These are phyloP conservation scores for Inga oerstediana DNA, from an alignment of 306 rosid genomes.

Conservation along the genomic window DNA sequence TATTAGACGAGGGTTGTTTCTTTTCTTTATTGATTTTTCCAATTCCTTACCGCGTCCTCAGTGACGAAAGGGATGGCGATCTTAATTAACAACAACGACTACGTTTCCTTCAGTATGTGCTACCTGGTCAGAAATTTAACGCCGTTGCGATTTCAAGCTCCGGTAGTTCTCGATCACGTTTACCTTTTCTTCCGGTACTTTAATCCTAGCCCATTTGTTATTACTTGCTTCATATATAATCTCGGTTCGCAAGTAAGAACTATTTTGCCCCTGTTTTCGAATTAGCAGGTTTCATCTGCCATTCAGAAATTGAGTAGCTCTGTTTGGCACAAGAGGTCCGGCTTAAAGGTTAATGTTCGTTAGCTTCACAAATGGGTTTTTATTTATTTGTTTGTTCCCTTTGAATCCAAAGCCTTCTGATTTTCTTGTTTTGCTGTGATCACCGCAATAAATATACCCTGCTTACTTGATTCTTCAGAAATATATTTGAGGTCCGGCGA, in stretches of 20 bases:
- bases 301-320: not conserved
- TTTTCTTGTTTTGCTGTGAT: slow-evolving; percentile 34
- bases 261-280: not conserved
- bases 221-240: not conserved
- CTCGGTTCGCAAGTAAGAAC: slow-evolving; percentile 21
- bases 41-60: not conserved
- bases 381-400: not conserved
- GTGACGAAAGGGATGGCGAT: slow-evolving; percentile 47
- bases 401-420: slow-evolving; percentile 19
- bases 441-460: slow-evolving; percentile 38
- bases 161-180: slow-evolving; percentile 1
- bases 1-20: not conserved
- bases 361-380: slow-evolving; percentile 14
- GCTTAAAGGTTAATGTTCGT: not conserved
- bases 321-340: not conserved
- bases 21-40: not conserved
- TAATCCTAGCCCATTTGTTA: not conserved
- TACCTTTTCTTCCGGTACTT: slow-evolving; percentile 8
- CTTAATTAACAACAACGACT: not conserved
- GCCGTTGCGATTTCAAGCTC: slow-evolving; percentile 1
- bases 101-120: slow-evolving; percentile 25
- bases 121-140: slow-evolving; percentile 49
- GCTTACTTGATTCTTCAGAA: slow-evolving; percentile 29
- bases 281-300: slow-evolving; percentile 11
- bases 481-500: slow-evolving; percentile 31